Base-by-base conservation (phyloP, 2,329 filamentous ascomycete species). In the Tolypocladium amazonense region DNA sequence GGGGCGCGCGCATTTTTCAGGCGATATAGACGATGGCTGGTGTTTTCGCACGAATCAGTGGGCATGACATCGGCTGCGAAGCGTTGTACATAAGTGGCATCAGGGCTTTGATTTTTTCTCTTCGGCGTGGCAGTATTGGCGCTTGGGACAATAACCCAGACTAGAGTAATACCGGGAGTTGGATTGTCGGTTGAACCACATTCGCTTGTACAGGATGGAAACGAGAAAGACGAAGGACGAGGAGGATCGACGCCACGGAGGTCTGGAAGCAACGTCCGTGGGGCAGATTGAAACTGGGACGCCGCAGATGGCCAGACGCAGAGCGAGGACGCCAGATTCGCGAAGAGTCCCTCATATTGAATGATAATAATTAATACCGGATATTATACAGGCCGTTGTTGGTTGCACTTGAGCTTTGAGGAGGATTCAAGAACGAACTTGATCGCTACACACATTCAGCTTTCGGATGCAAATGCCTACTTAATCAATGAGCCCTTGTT, bases 31-130 rank as follows among this genome's bases (percentile, higher is more conserved):
- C 65, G 68, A 72, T 71, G 72, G 72, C 58, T 58, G 56, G 75
- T 76, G 72, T 54, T 76, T 76, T 78, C 75, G 76, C 76, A 76
- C 76, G 50, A 8, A 23, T 20, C 75, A 70, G 76, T 75, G 33
- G 71, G 71, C 74, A 77, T 71, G 73, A 76, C 74, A 78, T 76
- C 67, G 74, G 74, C 73, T 77, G 76, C 75, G 25, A 35, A 47
- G 52, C 33, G 53, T 56, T 59, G 35, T 33, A 35, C 35, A 56
- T 39, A 39, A 56, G 52, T 75, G 71, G 73, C 73, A 76, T 76
- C 75, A 77, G 67, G 66, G 65, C 70, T 52, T 41, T 52, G 6
- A 14, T 9, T n/a, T 20, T 47, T 27, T 35, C 37, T 30, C 43
- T 72, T 73, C 69, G 68, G 72, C 71, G 72, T 70, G 72, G 68